Evolutionary conservation across 176 grass and related monocot genomes (phyloP).

Genomic region (Oryza nivara): DNA sequence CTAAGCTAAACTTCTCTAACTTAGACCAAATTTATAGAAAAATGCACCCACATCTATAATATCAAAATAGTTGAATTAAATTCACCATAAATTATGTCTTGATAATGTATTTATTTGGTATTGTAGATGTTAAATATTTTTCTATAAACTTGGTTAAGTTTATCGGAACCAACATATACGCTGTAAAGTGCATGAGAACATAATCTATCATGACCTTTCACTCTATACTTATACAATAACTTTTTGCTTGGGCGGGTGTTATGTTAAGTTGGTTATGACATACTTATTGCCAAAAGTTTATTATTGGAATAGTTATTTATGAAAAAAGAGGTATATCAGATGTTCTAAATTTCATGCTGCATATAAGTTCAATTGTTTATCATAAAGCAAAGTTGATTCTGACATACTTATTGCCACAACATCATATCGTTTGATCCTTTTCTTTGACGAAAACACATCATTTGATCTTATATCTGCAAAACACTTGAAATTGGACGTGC

Average conservation of each 20-base stretch:
- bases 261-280: slow-evolving; percentile 26
- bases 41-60: too few relatives aligned
- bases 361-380: slow-evolving; percentile 27
- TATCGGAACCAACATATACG: slow-evolving; percentile 23
- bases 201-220: slow-evolving; percentile 12
- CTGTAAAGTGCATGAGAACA: slow-evolving; percentile 7
- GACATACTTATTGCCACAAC: not conserved
- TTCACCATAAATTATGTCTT: too few relatives aligned
- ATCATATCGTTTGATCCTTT: not conserved
- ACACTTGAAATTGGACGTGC: not conserved
- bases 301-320: not conserved
- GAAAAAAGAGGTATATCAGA: not conserved
- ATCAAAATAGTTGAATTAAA: too few relatives aligned
- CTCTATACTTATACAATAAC: slow-evolving; percentile 17
- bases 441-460: not conserved
- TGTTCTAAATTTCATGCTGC: slow-evolving; percentile 21
- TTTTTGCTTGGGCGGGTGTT: not conserved
- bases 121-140: too few relatives aligned
- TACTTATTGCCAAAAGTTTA: slow-evolving; percentile 1
- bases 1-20: too few relatives aligned
- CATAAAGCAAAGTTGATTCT: not conserved
- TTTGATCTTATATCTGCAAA: not conserved
- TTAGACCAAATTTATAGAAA: too few relatives aligned
- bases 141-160: not conserved
- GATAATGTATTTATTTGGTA: too few relatives aligned